These are phyloP conservation scores for Polyporus arcularius DNA, from an alignment of 768 basidiomycete genomes.

Conservation along the genomic window DNA sequence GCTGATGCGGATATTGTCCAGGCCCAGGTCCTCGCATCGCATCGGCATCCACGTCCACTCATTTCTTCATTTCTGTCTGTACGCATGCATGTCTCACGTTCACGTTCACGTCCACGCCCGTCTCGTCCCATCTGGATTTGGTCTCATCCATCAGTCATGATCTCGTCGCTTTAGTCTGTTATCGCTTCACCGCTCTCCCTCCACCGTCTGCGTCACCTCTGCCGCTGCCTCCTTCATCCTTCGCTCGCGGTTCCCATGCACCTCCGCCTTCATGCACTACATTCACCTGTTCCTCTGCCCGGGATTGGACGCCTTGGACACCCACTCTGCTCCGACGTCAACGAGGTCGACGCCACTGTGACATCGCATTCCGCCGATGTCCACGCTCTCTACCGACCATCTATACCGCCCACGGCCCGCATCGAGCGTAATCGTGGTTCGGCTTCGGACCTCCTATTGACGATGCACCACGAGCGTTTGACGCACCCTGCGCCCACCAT, in stretches of 20 bases:
- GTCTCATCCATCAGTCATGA: conserved; percentile 14
- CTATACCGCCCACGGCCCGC: no score
- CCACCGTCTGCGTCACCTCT: not conserved
- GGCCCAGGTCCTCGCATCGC: conserved; percentile 2
- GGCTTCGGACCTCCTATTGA: no score
- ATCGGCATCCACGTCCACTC: conserved; percentile 12
- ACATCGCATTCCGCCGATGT: no score
- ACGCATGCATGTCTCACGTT: conserved; percentile 1
- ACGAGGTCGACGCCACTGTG: no score
- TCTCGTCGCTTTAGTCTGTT: conserved; percentile 20
- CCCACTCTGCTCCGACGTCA: no score
- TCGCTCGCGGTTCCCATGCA: not conserved
- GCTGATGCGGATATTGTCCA: not conserved
- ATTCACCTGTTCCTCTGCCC: not conserved
- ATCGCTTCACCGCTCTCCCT: conserved; percentile 3
- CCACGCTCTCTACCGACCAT: no score
- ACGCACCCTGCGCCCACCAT: no score
- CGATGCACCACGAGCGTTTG: no score
- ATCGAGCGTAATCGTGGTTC: no score
- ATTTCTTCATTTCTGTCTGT: conserved; percentile 5
- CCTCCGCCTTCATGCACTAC: not conserved
- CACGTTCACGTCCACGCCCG: conserved; percentile 2
- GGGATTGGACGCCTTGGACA: no score
- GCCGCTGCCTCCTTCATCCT: not conserved
- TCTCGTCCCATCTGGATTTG: not conserved